A percentile compares a stretch with the other conserved stretches of the same genome.
Evolutionary conservation across 1,284 basidiomycete genomes (phyloP).

Genomic region (Moesziomyces sp.): DNA sequence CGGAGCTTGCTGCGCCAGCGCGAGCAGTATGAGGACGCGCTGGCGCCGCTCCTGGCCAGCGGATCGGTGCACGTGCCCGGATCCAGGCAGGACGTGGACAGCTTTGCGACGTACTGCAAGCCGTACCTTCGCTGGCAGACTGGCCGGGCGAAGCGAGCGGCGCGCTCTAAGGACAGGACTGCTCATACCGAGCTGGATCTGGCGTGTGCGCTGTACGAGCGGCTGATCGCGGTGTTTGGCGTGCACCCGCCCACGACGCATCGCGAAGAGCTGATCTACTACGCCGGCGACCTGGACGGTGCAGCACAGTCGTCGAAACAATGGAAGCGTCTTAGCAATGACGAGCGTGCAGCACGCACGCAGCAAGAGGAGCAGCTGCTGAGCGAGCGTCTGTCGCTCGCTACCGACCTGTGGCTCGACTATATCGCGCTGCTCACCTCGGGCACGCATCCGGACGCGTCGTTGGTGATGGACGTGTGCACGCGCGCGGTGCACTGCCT

Average conservation of each 20-base stretch:
- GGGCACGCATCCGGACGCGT: constrained; percentile 21
- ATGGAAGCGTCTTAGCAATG: constrained; percentile 26
- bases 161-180: constrained; percentile 40
- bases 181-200: constrained; percentile 31
- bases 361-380: constrained; percentile 38
- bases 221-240: constrained; percentile 34
- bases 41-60: constrained; percentile 4
- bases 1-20: constrained; percentile 19
- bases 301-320: constrained; percentile 21
- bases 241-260: constrained; percentile 31
- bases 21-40: constrained; percentile 48
- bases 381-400: constrained; percentile 20
- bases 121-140: constrained; percentile 49
- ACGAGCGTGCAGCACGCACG: constrained; percentile 11
- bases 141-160: constrained; percentile 23
- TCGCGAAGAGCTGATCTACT: constrained; percentile 31
- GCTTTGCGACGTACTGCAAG: constrained; percentile 30
- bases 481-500: constrained; percentile 39
- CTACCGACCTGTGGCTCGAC: constrained; percentile 59
- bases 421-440: constrained; percentile 40
- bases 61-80: constrained; percentile 5
- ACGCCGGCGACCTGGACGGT: constrained; percentile 19
- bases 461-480: constrained; percentile 45
- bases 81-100: constrained; percentile 22
- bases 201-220: constrained; percentile 33